Conservation (phyloP, 805 yeast species). For the Wickerhamiella alocasiicola region DNA sequence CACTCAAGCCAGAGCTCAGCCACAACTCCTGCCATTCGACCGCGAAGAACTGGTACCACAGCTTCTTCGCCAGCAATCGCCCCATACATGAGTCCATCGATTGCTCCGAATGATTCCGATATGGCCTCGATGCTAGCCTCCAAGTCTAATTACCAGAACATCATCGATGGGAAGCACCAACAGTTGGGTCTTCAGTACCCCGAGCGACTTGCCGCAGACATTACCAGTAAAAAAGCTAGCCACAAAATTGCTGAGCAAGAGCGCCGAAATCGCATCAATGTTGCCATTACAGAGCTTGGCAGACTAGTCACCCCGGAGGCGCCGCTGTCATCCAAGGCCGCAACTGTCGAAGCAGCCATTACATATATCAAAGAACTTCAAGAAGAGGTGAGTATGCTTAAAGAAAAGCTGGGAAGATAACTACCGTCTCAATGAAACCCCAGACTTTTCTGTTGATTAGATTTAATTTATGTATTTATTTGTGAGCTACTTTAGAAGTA, state of each 20-base stretch:
- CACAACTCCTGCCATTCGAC: slow-evolving; percentile 7
- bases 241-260: slow-evolving; percentile 97
- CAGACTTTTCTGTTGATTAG: too few species aligned
- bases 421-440: too few species aligned
- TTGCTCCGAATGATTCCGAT: slow-evolving; percentile 6
- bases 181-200: slow-evolving; percentile 33
- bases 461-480: too few species aligned
- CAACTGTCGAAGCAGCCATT: slow-evolving; percentile 85
- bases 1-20: slow-evolving; percentile 1
- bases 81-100: slow-evolving; percentile 5
- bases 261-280: slow-evolving; percentile 81
- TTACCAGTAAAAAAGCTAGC: slow-evolving; percentile 44
- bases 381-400: slow-evolving; percentile 25
- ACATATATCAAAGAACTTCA: slow-evolving; percentile 45
- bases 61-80: slow-evolving; percentile 4
- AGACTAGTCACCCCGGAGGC: slow-evolving; percentile 54
- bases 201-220: slow-evolving; percentile 28
- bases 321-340: slow-evolving; percentile 65
- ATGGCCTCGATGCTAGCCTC: slow-evolving; percentile 22
- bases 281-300: slow-evolving; percentile 68
- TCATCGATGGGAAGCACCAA: slow-evolving; percentile 32
- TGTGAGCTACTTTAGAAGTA: too few species aligned
- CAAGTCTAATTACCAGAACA: slow-evolving; percentile 34
- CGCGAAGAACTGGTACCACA: neutral
- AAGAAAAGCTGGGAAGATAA: too few species aligned